phyloP scores from a whole-genome alignment of 2,329 filamentous ascomycete species.

The Huntiella decipiens region DNA sequence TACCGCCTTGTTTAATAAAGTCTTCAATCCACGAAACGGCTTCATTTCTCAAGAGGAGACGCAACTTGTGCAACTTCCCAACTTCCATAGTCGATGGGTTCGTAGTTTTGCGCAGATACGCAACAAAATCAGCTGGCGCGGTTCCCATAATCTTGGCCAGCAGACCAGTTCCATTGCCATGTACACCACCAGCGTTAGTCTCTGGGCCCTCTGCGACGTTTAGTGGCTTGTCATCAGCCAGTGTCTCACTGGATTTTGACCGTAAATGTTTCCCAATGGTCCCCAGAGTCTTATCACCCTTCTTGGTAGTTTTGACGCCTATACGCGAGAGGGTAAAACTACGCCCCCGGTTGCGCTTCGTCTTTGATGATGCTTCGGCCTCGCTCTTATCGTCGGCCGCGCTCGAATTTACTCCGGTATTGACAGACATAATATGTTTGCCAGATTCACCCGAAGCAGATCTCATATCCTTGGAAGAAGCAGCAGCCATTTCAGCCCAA shows the following conservation, averaged over 20 bases:
- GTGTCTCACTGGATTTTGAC: conserved; percentile 54
- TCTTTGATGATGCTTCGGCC: conserved; percentile 23
- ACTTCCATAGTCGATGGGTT: conserved; percentile 75
- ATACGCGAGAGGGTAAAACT: conserved; percentile 58
- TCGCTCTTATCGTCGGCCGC: conserved; percentile 22
- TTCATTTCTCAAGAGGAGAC: conserved; percentile 78
- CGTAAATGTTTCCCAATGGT: conserved; percentile 38
- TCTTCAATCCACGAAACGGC: conserved; percentile 88
- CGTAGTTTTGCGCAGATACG: conserved; percentile 62
- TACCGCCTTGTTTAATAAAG: conserved; percentile 76
- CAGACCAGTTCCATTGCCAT: conserved; percentile 31
- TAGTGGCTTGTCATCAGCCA: conserved; percentile 40
- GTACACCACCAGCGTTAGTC: conserved; percentile 23
- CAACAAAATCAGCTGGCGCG: conserved; percentile 66
- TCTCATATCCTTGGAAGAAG: conserved; percentile 13
- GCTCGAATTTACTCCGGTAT: conserved; percentile 14
- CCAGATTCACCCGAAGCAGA: neutral
- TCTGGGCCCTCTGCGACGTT: conserved; percentile 18
- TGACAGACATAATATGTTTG: conserved; percentile 9
- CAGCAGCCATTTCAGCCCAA: conserved; percentile 47
- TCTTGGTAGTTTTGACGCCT: conserved; percentile 20
- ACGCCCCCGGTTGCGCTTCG: conserved; percentile 45
- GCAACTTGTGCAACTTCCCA: conserved; percentile 85
- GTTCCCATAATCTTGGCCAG: conserved; percentile 53
- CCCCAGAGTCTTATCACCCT: conserved; percentile 37